Evolutionary conservation across 768 basidiomycete species (phyloP).

Genomic region (Pulveroboletus sp.): DNA sequence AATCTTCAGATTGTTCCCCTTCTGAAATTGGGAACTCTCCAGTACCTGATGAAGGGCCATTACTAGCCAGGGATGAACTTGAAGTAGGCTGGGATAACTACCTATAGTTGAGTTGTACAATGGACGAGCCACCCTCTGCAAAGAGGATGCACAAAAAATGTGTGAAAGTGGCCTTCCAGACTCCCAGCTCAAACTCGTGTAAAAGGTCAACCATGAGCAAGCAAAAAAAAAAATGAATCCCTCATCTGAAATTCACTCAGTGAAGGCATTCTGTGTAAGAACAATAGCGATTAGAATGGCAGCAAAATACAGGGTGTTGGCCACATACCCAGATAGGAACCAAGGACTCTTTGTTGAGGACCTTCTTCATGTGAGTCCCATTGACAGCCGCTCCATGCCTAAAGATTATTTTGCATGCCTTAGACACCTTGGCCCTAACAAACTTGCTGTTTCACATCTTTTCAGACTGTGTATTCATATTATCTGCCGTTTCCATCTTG

Average conservation of each 20-base stretch:
- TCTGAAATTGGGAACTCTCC: neutral
- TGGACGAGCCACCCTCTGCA: neutral
- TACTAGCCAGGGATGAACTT: too few relatives aligned
- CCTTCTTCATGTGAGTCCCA: neutral
- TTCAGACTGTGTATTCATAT: neutral
- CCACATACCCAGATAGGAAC: too few relatives aligned
- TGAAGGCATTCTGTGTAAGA: slow-evolving; percentile 41
- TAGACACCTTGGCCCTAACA: neutral
- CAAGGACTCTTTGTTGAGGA: slow-evolving; percentile 8
- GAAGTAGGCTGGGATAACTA: neutral
- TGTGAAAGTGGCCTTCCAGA: neutral
- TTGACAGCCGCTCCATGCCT: slow-evolving; percentile 1
- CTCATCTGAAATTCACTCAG: slow-evolving; percentile 6
- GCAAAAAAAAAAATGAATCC: slow-evolving; percentile 15
- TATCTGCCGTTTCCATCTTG: neutral
- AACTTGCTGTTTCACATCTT: neutral
- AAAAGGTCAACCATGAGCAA: neutral
- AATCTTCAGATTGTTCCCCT: neutral
- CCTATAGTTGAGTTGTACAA: neutral
- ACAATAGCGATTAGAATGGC: neutral
- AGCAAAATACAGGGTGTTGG: neutral
- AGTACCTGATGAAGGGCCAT: neutral
- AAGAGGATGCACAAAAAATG: neutral
- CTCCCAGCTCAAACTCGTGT: neutral
- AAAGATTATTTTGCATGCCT: slow-evolving; percentile 7